Conservation (phyloP, 768 basidiomycete genomes). For the Chalciporus pseudorubinellus region DNA sequence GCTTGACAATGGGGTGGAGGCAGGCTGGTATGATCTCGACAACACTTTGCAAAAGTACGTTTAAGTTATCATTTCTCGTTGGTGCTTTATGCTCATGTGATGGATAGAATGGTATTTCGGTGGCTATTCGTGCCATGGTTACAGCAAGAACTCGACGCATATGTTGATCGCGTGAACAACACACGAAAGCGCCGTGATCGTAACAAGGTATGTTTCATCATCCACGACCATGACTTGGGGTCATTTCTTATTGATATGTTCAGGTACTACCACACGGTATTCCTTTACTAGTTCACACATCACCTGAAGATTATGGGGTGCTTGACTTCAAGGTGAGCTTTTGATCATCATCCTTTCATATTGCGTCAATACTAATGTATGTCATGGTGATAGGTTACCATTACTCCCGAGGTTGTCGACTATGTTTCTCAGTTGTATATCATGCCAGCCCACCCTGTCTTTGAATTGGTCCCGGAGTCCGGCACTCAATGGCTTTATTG, state of each 20-base stretch:
- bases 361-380: not conserved
- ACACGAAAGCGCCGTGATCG: too few species aligned
- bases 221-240: too few species aligned
- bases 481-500: conserved; percentile 23
- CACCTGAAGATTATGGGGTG: conserved; percentile 28
- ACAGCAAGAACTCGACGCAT: conserved; percentile 7
- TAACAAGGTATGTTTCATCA: conserved; percentile 2
- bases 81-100: too few species aligned
- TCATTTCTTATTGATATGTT: conserved; percentile 16
- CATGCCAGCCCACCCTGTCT: conserved; percentile 32
- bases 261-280: conserved; percentile 36
- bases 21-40: conserved; percentile 30
- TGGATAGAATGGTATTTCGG: conserved; percentile 37
- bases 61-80: not conserved
- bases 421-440: conserved; percentile 23
- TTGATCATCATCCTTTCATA: not conserved
- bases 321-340: conserved; percentile 35
- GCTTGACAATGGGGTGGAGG: conserved; percentile 29
- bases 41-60: conserved; percentile 27
- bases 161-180: conserved; percentile 5
- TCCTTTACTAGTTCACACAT: conserved; percentile 33
- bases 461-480: conserved; percentile 37
- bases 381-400: not conserved
- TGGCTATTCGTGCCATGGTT: conserved; percentile 34
- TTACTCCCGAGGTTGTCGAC: not conserved